Base-by-base conservation (phyloP, 1,284 basidiomycete species). In the Papiliotrema laurentii region DNA sequence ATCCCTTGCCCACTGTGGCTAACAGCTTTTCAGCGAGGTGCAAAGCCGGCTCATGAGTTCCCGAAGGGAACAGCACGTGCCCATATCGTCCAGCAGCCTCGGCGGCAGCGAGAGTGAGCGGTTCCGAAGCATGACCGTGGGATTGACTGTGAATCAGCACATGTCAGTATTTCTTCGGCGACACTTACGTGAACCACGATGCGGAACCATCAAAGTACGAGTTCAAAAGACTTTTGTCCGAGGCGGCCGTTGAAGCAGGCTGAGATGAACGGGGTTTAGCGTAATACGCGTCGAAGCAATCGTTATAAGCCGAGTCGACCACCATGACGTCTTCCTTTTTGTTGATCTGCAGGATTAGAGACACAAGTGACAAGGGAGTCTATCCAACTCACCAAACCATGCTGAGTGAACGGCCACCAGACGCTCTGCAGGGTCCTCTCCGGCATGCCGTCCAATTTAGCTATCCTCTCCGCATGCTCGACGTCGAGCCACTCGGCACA, bases 401-500 rank as follows among this genome's bases (percentile, higher is more conserved):
- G 94, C 67, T 98, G 94, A 1, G 93, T 90, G 68, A 97, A 97
- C 0, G 94, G 94, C 91, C 92, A 98, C 94, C 94, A 97, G 47
- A 96, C 79, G 1, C 79, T 80, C 45, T 89, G 79, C 42, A 87
- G 74, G 0, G 91, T 85, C 26, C 93, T 80, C 13, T 77, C 74
- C 1, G 89, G 83, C 83, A 96, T 89, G 0, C 83, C 82, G 38
- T 82, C 78, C 3, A 97, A 79, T 38, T 87, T 81, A 2, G 77
- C 64, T 7, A 96, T 71, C 10, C 93, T 80, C 27, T 69, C 60
- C 0, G 66, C 52, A 69, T 97, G 93, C 22, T 78, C 73, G 3
- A 70, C 48, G 55, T 89, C 84, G 11, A 97, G 76, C 59, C 83
- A 78, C 1, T 77, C 68, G 9, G 89, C 73, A 2, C 83, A 76